Evolutionary conservation across 2,329 filamentous ascomycete genomes (phyloP).

Genomic region (Dothistroma septosporum): DNA sequence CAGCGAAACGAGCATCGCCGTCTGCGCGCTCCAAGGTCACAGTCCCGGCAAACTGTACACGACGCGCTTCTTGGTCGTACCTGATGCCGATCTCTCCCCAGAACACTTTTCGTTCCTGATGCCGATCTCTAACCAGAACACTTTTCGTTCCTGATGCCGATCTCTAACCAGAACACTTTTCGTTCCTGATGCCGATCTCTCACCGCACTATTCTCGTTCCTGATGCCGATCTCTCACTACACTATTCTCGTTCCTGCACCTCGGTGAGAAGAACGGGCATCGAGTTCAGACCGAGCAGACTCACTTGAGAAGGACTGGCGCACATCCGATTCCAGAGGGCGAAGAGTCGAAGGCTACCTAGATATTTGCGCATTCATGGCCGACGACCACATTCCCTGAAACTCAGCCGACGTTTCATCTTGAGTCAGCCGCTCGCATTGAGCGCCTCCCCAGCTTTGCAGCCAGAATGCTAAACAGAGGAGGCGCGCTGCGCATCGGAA

Average conservation of each 20-base stretch:
- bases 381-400: not conserved
- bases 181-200: not conserved
- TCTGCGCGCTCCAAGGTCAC: not conserved
- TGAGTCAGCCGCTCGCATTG: conserved; percentile 2
- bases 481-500: not conserved
- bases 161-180: not conserved
- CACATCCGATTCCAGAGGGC: not conserved
- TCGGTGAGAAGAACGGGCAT: not conserved
- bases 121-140: not conserved
- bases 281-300: too few species aligned
- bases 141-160: not conserved
- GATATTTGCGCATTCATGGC: too few species aligned
- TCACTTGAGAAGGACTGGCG: not conserved
- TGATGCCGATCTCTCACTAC: too few species aligned
- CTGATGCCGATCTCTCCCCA: not conserved
- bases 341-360: too few species aligned
- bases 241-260: not conserved
- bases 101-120: not conserved
- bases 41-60: not conserved
- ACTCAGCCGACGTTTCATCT: conserved; percentile 7
- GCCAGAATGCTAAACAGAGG: not conserved
- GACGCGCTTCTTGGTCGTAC: not conserved
- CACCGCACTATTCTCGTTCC: not conserved
- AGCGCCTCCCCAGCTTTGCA: not conserved
- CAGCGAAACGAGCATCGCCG: too few species aligned